phyloP scores from a whole-genome alignment of 2,329 filamentous ascomycete species.

The Neonectria coccinea region DNA sequence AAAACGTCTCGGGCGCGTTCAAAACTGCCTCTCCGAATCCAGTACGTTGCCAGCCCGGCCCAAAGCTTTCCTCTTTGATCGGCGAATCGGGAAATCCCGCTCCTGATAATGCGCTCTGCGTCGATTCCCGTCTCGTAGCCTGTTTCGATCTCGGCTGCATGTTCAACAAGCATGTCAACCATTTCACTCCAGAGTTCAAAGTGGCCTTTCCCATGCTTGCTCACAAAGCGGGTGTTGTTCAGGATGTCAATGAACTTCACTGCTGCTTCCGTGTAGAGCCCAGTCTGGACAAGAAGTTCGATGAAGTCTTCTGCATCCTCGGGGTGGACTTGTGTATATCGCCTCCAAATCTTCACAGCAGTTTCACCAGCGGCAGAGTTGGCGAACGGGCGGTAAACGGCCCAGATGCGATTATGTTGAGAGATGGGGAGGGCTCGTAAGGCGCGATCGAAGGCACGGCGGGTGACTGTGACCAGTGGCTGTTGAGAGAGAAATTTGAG shows the following conservation, averaged over 20 bases:
- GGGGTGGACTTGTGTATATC: conserved; percentile 97
- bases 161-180: conserved; percentile 92
- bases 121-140: conserved; percentile 85
- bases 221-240: conserved; percentile 90
- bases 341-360: conserved; percentile 90
- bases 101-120: conserved; percentile 91
- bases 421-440: conserved; percentile 91
- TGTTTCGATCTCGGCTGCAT: conserved; percentile 87
- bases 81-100: conserved; percentile 88
- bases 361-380: conserved; percentile 91
- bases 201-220: conserved; percentile 92
- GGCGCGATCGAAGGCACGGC: conserved; percentile 91
- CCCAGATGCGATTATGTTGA: conserved; percentile 96
- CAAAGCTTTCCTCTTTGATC: conserved; percentile 96
- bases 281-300: conserved; percentile 83
- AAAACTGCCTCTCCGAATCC: conserved; percentile 92
- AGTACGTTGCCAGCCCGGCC: conserved; percentile 95
- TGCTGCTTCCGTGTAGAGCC: conserved; percentile 90
- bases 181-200: conserved; percentile 99
- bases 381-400: conserved; percentile 89
- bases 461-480: conserved; percentile 88
- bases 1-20: conserved; percentile 93
- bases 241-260: conserved; percentile 91
- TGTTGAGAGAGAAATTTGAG: conserved; percentile 90
- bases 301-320: conserved; percentile 97